Evolutionary conservation across 768 basidiomycete species (phyloP).

Genomic region (Tylopilus rubrobrunneus): DNA sequence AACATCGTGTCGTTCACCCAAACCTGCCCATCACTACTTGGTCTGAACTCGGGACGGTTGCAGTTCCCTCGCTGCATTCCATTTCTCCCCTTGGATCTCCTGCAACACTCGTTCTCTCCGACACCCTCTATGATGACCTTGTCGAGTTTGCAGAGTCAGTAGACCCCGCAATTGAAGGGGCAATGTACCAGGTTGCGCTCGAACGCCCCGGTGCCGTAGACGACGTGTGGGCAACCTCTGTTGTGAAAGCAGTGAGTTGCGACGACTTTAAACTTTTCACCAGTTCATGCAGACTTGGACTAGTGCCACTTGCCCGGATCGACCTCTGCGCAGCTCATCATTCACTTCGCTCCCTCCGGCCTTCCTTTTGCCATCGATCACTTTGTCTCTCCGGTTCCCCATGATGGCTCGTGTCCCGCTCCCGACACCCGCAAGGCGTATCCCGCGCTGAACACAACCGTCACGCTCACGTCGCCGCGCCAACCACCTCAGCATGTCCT

Average conservation of each 20-base stretch:
- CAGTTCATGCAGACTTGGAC: conserved; percentile 9
- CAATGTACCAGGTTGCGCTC: conserved; percentile 73
- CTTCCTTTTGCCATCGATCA: conserved; percentile 68
- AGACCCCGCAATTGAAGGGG: conserved; percentile 36
- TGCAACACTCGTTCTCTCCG: conserved; percentile 35
- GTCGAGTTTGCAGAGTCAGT: conserved; percentile 39
- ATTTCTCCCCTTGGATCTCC: conserved; percentile 33
- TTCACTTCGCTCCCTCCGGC: conserved; percentile 48
- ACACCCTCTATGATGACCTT: conserved; percentile 46
- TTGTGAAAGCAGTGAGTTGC: conserved; percentile 46
- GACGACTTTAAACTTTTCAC: conserved; percentile 38
- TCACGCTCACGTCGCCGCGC: conserved; percentile 44
- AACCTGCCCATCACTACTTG: conserved; percentile 24
- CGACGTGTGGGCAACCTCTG: conserved; percentile 29
- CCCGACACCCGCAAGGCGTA: conserved; percentile 20
- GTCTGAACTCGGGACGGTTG: conserved; percentile 25
- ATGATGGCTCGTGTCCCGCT: conserved; percentile 58
- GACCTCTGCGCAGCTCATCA: conserved; percentile 51
- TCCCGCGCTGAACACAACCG: conserved; percentile 46
- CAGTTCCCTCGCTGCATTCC: conserved; percentile 27
- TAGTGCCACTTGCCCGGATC: conserved; percentile 67
- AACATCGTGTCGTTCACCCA: conserved; percentile 33
- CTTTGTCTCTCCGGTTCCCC: conserved; percentile 64
- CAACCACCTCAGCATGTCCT: conserved; percentile 55
- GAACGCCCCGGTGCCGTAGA: conserved; percentile 42